Evolutionary conservation across 169 alveolate genomes (phyloP), one percentile per base, ranked within the genome.

Genomic region (Babesia microti): DNA sequence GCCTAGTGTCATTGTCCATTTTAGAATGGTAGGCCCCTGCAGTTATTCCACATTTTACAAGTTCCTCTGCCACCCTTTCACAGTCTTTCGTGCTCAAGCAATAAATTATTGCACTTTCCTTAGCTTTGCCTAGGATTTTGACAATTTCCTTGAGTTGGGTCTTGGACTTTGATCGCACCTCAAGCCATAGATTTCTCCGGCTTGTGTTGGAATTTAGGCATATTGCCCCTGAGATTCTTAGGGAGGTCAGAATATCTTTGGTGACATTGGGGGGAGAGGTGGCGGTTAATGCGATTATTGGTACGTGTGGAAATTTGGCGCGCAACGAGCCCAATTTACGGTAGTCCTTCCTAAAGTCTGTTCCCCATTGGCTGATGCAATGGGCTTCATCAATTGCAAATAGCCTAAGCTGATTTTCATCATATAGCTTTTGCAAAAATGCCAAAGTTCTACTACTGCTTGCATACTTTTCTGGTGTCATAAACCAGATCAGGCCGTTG

Each of bases 251-350:
- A 12, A 95, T 91, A 73, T 95, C 99, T 21, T 56, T 75, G 53
- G 89, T 87, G 2, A 91, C 95, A 45, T 73, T 83, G 42, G 89
- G 89, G 6, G 99, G 90, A 7, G 99, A 98, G 6, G 99, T 95
- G 0, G 98, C 99, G 0, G 99, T 95, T 35, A 93, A 66, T 12
- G 97, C 96, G n/a, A 89, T 60, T 9, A 91, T 81, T 0, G 98
- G 97, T 11, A 95, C 90, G 15, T 72, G 72, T 0, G 97, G 96
- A 53, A 84, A 92, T 18, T 68, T 55, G 52, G 46, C 59, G 58
- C 88, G 79, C 23, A 94, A 46, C 18, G 76, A 67, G 39, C 80
- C 65, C 43, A 94, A 81, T 39, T 87, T 76, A 27, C 93, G 60
- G 66, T 94, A 94, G 34, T 84, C 89, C 23, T 79, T 60, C 44